These are phyloP conservation scores for Pneumocystis jirovecii DNA, from an alignment of 1,139 yeast genomes.

Conservation along the genomic window DNA sequence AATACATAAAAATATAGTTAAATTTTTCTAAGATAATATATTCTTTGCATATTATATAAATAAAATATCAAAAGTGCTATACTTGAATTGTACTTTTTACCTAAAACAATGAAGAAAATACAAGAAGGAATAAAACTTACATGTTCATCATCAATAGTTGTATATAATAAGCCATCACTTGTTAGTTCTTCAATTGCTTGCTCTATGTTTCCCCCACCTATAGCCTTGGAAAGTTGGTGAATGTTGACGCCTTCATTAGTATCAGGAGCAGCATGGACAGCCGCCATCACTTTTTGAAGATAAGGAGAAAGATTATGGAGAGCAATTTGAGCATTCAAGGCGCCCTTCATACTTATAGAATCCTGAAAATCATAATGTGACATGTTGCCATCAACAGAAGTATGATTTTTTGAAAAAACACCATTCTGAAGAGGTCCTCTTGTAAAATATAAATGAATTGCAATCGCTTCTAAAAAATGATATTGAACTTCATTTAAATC, in stretches of 20 bases:
- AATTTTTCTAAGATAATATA: too few species aligned
- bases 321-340: conserved; percentile 2
- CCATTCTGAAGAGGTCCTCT: conserved; percentile 9
- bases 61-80: background rate
- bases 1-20: too few species aligned
- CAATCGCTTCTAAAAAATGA: conserved; percentile 61
- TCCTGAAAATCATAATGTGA: conserved; percentile 3
- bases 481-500: conserved; percentile 66
- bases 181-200: conserved; percentile 12
- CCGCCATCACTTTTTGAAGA: conserved; percentile 13
- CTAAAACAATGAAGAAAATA: background rate
- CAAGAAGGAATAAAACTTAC: conserved; percentile 6
- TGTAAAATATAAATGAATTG: conserved; percentile 33
- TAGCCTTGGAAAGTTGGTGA: conserved; percentile 9
- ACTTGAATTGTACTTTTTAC: background rate
- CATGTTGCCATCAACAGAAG: background rate
- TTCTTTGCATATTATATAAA: background rate
- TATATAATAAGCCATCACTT: conserved; percentile 15
- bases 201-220: conserved; percentile 9
- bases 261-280: conserved; percentile 9
- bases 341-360: background rate
- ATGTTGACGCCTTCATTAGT: conserved; percentile 15
- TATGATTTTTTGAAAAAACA: background rate
- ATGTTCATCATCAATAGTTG: conserved; percentile 17
- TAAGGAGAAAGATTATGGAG: conserved; percentile 12